Percentiles rank a stretch among this genome's conserved stretches.
phyloP scores from a whole-genome alignment of 805 yeast species.

The Blastobotrys attinorum region DNA sequence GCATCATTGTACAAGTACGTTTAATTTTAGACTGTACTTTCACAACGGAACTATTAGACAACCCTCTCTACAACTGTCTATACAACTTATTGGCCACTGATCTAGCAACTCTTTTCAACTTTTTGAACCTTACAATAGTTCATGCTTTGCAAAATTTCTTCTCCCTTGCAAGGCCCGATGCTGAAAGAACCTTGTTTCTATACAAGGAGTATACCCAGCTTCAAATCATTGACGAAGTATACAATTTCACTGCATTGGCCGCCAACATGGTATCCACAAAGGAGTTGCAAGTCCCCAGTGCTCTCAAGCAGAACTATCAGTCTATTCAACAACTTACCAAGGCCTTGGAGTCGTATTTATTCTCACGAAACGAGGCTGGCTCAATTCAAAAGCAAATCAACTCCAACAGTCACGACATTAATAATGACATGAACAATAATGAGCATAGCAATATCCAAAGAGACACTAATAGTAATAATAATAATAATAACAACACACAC shows the following conservation, averaged over 20 bases:
- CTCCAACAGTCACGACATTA: not conserved
- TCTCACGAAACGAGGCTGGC: constrained; percentile 8
- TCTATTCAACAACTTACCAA: constrained; percentile 8
- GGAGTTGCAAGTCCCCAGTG: constrained; percentile 10
- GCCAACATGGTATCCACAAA: constrained; percentile 8
- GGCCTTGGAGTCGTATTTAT: constrained; percentile 13
- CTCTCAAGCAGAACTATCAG: constrained; percentile 7
- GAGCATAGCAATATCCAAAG: not conserved
- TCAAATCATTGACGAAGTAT: constrained; percentile 12
- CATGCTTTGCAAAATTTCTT: constrained; percentile 12
- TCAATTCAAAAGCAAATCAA: not conserved
- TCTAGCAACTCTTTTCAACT: constrained; percentile 11
- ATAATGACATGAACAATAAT: not conserved
- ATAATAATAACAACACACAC: too few species aligned
- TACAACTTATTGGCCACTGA: constrained; percentile 15
- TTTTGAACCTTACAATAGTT: constrained; percentile 10
- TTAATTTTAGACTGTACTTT: constrained; percentile 15
- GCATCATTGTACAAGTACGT: constrained; percentile 10
- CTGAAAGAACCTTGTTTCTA: constrained; percentile 15
- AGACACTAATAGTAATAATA: not conserved
- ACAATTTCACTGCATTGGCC: constrained; percentile 8
- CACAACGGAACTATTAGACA: constrained; percentile 9
- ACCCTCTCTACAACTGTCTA: constrained; percentile 5
- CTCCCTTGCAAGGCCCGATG: constrained; percentile 11
- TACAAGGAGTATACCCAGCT: constrained; percentile 18